Conservation (phyloP, 352 stramenopile species). For the Phytopythium ostracodes region DNA sequence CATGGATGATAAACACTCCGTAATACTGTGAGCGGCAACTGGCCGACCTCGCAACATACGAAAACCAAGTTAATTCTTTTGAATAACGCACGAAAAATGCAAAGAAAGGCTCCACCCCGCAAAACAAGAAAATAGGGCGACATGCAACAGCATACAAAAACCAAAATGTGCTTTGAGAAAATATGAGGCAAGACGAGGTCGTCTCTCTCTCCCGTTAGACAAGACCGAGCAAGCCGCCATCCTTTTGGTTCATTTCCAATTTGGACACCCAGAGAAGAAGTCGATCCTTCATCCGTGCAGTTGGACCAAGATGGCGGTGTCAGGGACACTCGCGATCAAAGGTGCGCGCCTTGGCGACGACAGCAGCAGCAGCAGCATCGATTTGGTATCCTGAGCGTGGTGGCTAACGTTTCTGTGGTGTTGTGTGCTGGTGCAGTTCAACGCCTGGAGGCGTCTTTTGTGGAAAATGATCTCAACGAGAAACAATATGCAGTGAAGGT, state of each 20-base stretch:
- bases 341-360: conserved; percentile 16
- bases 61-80: neutral
- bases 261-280: conserved; percentile 26
- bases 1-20: neutral
- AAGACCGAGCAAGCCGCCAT: neutral
- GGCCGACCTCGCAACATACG: neutral
- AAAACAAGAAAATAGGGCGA: neutral
- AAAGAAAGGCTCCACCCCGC: neutral
- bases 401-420: conserved; percentile 5
- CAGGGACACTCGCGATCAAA: conserved; percentile 35
- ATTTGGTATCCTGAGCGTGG: neutral
- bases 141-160: conserved; percentile 1
- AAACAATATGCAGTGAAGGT: conserved; percentile 28
- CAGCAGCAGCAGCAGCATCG: neutral
- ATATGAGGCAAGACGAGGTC: neutral
- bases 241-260: conserved; percentile 34
- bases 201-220: neutral
- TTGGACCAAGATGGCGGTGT: conserved; percentile 33
- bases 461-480: conserved; percentile 10
- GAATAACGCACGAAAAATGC: neutral
- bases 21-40: neutral
- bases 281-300: conserved; percentile 12
- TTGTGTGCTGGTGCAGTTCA: conserved; percentile 17
- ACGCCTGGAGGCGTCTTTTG: conserved; percentile 23
- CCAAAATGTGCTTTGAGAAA: neutral